phyloP scores from a whole-genome alignment of 495 filamentous ascomycete species.

The Lepraria neglecta region DNA sequence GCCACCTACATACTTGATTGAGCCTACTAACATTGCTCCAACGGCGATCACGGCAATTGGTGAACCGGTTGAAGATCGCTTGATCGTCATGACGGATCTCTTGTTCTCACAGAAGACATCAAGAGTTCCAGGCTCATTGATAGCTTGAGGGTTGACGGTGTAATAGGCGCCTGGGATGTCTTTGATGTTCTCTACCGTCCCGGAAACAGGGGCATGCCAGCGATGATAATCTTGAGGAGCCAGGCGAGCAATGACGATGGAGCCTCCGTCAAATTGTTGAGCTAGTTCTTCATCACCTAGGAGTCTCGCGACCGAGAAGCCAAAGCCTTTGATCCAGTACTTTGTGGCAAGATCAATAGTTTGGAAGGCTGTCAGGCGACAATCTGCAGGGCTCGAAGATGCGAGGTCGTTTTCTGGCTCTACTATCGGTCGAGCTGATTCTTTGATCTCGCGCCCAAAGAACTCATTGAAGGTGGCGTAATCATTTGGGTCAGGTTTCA shows the following conservation, averaged over 20 bases:
- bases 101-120: conserved; percentile 43
- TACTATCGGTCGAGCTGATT: conserved; percentile 35
- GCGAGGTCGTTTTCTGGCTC: conserved; percentile 31
- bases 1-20: conserved; percentile 37
- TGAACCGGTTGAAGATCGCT: conserved; percentile 31
- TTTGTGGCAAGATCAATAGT: conserved; percentile 35
- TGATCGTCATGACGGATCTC: conserved; percentile 36
- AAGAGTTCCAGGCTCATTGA: conserved; percentile 38
- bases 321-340: conserved; percentile 43
- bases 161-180: conserved; percentile 35
- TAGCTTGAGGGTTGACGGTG: conserved; percentile 43
- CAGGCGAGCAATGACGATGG: conserved; percentile 39
- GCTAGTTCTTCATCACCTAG: conserved; percentile 34
- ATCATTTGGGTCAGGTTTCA: conserved; percentile 30
- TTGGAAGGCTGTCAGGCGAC: conserved; percentile 35
- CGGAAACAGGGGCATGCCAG: conserved; percentile 42
- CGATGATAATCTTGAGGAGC: conserved; percentile 45
- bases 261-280: conserved; percentile 34
- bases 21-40: conserved; percentile 41
- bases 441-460: conserved; percentile 40
- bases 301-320: conserved; percentile 39
- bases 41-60: conserved; percentile 37
- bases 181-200: conserved; percentile 31
- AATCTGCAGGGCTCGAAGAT: conserved; percentile 39
- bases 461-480: conserved; percentile 42